Conservation (phyloP, 2,329 filamentous ascomycete species). For the Colletotrichum lentis region DNA sequence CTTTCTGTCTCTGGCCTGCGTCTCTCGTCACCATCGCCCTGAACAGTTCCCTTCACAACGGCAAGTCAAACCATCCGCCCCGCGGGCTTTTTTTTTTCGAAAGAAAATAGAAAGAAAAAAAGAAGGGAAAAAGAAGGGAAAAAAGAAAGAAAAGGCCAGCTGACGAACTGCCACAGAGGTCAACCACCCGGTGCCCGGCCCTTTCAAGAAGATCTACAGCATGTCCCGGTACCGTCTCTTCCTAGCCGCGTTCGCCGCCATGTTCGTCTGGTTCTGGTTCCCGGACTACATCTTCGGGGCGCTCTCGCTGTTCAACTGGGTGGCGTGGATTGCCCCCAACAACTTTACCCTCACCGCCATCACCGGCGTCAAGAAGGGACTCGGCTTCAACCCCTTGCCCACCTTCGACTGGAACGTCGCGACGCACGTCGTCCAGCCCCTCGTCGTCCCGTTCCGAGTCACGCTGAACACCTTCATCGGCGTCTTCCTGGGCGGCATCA, state of each 20-base stretch:
- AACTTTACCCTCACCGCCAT: conserved; percentile 49
- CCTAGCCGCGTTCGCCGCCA: conserved; percentile 50
- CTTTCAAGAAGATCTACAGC: conserved; percentile 46
- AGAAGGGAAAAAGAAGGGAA: too few species aligned
- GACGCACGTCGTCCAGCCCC: conserved; percentile 44
- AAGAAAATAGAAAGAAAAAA: too few species aligned
- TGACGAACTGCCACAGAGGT: conserved; percentile 37
- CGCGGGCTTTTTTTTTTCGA: conserved; percentile 38
- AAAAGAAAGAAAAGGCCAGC: rapidly evolving
- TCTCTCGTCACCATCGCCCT: conserved; percentile 57
- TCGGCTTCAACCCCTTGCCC: conserved; percentile 50
- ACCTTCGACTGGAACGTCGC: conserved; percentile 54
- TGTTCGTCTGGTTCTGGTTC: conserved; percentile 63
- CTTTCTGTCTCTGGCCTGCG: conserved; percentile 60
- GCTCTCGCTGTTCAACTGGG: conserved; percentile 58
- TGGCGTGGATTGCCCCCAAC: conserved; percentile 58
- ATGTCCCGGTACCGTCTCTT: conserved; percentile 56
- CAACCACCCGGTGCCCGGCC: conserved; percentile 42
- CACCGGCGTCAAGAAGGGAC: conserved; percentile 48
- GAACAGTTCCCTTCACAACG: conserved; percentile 52
- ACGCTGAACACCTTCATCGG: conserved; percentile 47
- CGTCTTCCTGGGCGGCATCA: conserved; percentile 42
- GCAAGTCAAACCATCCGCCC: conserved; percentile 40
- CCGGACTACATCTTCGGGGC: conserved; percentile 59
- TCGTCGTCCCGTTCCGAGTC: conserved; percentile 45